Evolutionary conservation across 345 rosid species (phyloP).

Genomic region (Rhodamnia argentea): DNA sequence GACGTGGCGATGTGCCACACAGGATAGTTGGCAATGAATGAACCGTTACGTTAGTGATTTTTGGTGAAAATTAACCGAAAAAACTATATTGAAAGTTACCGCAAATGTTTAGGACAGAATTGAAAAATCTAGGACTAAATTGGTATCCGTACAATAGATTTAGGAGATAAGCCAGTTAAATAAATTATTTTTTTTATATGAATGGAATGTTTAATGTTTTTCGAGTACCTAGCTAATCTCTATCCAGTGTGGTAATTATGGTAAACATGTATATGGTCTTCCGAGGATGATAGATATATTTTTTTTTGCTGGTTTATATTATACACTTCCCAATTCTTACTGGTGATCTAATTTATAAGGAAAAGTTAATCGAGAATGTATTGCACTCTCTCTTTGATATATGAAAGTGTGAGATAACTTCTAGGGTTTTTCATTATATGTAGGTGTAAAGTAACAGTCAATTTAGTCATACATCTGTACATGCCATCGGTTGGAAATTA

Average conservation of each 20-base stretch:
- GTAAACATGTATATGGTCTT: background rate
- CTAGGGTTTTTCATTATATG: background rate
- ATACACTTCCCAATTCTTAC: background rate
- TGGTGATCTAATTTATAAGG: background rate
- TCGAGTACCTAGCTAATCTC: background rate
- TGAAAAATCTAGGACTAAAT: background rate
- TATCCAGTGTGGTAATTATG: background rate
- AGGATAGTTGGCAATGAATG: background rate
- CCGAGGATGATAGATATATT: background rate
- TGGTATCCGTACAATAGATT: fast-evolving
- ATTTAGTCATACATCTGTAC: no score
- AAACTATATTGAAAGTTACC: background rate
- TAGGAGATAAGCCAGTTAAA: background rate
- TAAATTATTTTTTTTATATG: background rate
- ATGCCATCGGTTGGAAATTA: background rate
- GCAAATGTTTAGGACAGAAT: background rate
- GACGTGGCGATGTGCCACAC: background rate
- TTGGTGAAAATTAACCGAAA: background rate
- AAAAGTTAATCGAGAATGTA: background rate
- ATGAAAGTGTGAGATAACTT: background rate
- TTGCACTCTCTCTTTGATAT: background rate
- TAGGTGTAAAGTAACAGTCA: background rate
- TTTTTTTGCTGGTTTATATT: background rate
- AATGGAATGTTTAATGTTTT: background rate
- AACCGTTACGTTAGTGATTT: fast-evolving